These are phyloP conservation scores for Aspergillus conjunctus DNA, from an alignment of 495 filamentous ascomycete genomes.

Conservation along the genomic window DNA sequence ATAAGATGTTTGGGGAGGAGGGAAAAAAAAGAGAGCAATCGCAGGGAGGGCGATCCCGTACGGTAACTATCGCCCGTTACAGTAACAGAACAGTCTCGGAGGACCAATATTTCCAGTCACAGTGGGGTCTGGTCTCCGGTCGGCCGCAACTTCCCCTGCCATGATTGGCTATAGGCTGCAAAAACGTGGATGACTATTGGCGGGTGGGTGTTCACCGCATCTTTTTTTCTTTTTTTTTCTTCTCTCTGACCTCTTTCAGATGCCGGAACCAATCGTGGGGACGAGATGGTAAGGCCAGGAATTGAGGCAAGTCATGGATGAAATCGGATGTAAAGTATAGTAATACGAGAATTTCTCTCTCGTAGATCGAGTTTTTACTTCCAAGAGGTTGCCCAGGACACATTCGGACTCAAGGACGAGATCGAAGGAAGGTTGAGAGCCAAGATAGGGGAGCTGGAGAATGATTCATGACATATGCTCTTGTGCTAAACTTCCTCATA, in stretches of 20 bases:
- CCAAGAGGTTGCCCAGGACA: neutral
- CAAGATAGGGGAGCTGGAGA: neutral
- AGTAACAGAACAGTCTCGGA: constrained; percentile 20
- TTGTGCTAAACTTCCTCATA: constrained; percentile 15
- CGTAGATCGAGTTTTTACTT: neutral
- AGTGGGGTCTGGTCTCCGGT: constrained; percentile 16
- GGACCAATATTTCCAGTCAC: constrained; percentile 35
- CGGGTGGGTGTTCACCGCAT: constrained; percentile 42
- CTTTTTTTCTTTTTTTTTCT: constrained; percentile 28
- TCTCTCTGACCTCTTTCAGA: neutral
- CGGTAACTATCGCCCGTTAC: constrained; percentile 22
- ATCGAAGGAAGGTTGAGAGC: neutral
- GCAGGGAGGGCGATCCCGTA: constrained; percentile 19
- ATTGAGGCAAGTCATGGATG: neutral
- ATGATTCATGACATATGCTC: neutral
- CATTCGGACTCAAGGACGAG: neutral
- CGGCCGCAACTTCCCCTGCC: constrained; percentile 1
- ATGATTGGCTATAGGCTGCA: constrained; percentile 33
- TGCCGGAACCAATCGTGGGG: constrained; percentile 4
- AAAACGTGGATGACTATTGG: constrained; percentile 34
- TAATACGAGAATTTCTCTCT: neutral
- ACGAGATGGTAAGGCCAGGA: constrained; percentile 2
- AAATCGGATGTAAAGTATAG: constrained; percentile 1
- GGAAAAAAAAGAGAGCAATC: constrained; percentile 34
- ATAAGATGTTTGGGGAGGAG: constrained; percentile 32